A percentile compares a stretch with the other conserved stretches of the same genome.
These are phyloP conservation scores for Mycena epipterygia DNA, from an alignment of 768 basidiomycete genomes.

Conservation along the genomic window DNA sequence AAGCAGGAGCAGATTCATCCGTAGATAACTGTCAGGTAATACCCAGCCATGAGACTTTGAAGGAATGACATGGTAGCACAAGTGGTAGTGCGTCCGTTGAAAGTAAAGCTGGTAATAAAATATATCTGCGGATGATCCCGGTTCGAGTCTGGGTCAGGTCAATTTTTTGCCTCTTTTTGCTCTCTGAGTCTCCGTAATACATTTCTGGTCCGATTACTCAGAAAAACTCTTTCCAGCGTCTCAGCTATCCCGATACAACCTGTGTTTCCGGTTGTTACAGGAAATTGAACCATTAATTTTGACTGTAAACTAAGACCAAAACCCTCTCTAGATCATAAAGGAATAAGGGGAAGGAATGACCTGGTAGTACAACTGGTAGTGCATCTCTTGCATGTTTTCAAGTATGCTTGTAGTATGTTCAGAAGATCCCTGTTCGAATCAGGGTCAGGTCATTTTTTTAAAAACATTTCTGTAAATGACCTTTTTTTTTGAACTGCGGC, in stretches of 20 bases:
- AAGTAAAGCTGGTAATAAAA: neutral
- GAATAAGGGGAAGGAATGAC: neutral
- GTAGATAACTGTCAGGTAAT: too few species aligned
- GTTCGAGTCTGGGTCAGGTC: neutral
- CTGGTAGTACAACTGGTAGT: slow-evolving; percentile 11
- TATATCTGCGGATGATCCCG: neutral
- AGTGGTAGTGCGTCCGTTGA: neutral
- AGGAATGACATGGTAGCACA: neutral
- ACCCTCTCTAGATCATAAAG: neutral
- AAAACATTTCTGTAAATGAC: too few species aligned
- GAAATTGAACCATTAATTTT: too few species aligned
- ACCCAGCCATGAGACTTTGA: neutral
- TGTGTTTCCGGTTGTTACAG: too few species aligned
- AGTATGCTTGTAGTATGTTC: neutral
- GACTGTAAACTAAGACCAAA: too few species aligned
- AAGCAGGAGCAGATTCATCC: too few species aligned
- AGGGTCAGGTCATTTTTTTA: neutral
- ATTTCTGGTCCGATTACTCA: too few species aligned
- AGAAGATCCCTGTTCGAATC: neutral
- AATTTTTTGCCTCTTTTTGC: neutral
- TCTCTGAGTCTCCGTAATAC: neutral
- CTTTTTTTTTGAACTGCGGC: too few species aligned
- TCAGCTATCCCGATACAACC: too few species aligned
- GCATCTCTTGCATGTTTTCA: neutral
- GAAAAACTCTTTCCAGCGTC: too few species aligned